phyloP scores from a whole-genome alignment of 345 rosid genomes.

The Gossypium anomalum region DNA sequence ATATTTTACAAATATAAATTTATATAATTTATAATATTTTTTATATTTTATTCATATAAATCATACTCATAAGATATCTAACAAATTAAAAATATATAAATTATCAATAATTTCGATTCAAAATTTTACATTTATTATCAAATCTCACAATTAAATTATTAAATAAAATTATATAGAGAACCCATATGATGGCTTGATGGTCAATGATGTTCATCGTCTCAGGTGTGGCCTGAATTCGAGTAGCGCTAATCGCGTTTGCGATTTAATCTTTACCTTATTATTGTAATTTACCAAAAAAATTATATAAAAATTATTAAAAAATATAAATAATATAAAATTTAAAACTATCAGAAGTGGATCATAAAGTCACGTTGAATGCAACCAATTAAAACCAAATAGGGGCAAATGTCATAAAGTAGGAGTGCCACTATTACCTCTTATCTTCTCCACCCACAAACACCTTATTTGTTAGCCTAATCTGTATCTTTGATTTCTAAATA shows the following conservation, averaged over 20 bases:
- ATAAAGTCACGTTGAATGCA: constrained; percentile 7
- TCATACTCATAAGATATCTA: background rate
- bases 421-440: background rate
- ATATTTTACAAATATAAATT: background rate
- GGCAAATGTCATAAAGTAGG: constrained; percentile 7
- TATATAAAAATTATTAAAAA: too few relatives aligned
- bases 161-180: too few relatives aligned
- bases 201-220: fast-evolving
- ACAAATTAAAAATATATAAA: background rate
- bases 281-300: too few relatives aligned
- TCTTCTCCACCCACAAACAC: background rate
- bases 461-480: constrained; percentile 13
- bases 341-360: too few relatives aligned
- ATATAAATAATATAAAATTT: too few relatives aligned
- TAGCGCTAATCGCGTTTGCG: too few relatives aligned
- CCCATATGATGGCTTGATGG: fast-evolving
- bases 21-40: background rate
- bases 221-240: too few relatives aligned
- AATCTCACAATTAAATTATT: too few relatives aligned
- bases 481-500: background rate
- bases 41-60: background rate
- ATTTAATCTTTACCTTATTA: too few relatives aligned
- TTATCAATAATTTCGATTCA: background rate
- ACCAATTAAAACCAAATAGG: constrained; percentile 15
- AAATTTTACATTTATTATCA: too few relatives aligned